Conservation (phyloP, 441 rosid genomes). For the Pelargonium fulgidum region DNA sequence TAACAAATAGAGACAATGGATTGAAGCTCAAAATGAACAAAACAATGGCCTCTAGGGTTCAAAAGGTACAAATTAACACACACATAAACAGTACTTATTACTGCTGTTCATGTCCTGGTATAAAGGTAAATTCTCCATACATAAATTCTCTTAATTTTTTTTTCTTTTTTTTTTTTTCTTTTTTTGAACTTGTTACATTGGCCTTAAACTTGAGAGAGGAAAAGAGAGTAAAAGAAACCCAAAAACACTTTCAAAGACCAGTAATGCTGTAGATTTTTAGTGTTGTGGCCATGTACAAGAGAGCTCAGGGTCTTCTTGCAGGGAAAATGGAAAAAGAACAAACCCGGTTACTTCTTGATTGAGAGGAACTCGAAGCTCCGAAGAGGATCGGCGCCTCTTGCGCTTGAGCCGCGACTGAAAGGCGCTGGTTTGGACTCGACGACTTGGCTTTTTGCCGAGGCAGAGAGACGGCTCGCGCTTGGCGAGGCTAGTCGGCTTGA, state of each 20-base stretch:
- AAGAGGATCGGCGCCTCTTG: conserved; percentile 47
- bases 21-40: no score
- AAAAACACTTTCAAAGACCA: neutral
- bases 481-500: conserved; percentile 47
- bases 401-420: conserved; percentile 42
- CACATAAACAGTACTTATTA: no score
- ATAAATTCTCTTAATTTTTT: conserved; percentile 8
- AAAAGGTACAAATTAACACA: no score
- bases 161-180: conserved; percentile 4
- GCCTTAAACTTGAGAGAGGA: conserved; percentile 2
- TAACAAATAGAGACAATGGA: no score
- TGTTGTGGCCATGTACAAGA: conserved; percentile 27
- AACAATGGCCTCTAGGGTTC: no score
- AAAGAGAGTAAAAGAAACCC: conserved; percentile 11
- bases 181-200: conserved; percentile 27
- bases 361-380: conserved; percentile 81
- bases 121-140: conserved; percentile 17
- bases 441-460: conserved; percentile 58
- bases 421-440: conserved; percentile 52
- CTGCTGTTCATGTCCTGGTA: neutral
- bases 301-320: neutral
- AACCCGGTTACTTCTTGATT: conserved; percentile 39
- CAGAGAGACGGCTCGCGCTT: conserved; percentile 49
- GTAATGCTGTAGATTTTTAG: neutral
- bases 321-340: neutral